A percentile compares a stretch with the other conserved stretches of the same genome.
These are phyloP conservation scores for Infundibulicybe gibba DNA, from an alignment of 768 basidiomycete genomes.

Conservation along the genomic window DNA sequence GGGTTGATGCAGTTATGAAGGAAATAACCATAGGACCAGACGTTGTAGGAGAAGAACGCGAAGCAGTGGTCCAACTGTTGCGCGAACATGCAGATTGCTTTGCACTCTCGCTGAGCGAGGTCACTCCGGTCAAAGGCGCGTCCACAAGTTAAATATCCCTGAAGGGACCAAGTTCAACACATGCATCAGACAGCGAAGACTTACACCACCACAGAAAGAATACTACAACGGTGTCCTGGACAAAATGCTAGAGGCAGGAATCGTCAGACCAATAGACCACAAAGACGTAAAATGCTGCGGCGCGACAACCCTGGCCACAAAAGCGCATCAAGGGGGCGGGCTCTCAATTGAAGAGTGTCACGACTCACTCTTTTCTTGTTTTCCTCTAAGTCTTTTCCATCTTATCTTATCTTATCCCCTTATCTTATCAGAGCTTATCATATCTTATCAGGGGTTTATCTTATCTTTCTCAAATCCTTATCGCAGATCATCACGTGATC, in stretches of 20 bases:
- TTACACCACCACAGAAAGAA: slow-evolving; percentile 23
- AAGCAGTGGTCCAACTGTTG: background rate
- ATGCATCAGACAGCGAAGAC: slow-evolving; percentile 20
- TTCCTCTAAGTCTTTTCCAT: too few species aligned
- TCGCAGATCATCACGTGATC: too few species aligned
- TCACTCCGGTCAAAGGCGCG: slow-evolving; percentile 8
- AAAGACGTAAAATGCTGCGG: background rate
- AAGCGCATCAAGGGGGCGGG: slow-evolving; percentile 20
- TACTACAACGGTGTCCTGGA: slow-evolving; percentile 25
- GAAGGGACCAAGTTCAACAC: slow-evolving; percentile 19
- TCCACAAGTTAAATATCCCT: slow-evolving; percentile 30
- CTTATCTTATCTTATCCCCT: too few species aligned
- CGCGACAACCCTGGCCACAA: slow-evolving; percentile 29
- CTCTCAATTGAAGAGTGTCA: slow-evolving; percentile 22
- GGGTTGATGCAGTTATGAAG: background rate
- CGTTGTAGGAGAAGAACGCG: background rate
- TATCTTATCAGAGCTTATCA: too few species aligned
- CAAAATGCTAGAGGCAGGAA: slow-evolving; percentile 27
- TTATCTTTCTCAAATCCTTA: too few species aligned
- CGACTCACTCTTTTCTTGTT: too few species aligned
- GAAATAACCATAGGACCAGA: background rate
- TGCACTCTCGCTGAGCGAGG: background rate
- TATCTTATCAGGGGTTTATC: too few species aligned
- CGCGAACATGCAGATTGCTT: background rate
- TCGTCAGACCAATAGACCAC: slow-evolving; percentile 23